Percentiles rank a stretch among this genome's conserved stretches.
These are phyloP conservation scores for Coffea canephora DNA, from an alignment of 257 asterid genomes.

Conservation along the genomic window DNA sequence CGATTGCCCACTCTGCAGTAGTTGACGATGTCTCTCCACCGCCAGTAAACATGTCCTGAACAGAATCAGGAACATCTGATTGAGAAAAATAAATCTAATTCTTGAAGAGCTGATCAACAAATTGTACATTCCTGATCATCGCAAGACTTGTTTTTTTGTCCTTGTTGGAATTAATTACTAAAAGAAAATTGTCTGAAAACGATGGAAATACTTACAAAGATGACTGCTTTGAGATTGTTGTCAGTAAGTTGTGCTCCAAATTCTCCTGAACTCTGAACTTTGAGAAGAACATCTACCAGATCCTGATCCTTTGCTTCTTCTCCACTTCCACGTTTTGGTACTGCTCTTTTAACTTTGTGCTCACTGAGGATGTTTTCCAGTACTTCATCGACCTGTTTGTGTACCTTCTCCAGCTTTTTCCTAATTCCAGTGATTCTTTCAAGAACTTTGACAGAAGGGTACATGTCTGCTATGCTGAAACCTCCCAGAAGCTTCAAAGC, in stretches of 20 bases:
- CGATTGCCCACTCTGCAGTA: constrained; percentile 25
- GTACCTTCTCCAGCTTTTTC: neutral
- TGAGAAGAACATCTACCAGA: neutral
- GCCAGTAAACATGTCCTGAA: neutral
- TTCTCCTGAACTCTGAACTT: constrained; percentile 2
- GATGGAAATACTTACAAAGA: neutral
- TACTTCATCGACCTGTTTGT: neutral
- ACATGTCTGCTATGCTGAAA: constrained; percentile 1
- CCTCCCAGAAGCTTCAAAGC: neutral
- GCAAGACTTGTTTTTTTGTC: too few species aligned
- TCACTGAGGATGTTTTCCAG: neutral
- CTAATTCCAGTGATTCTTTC: constrained; percentile 4
- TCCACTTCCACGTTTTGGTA: neutral
- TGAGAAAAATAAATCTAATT: too few species aligned
- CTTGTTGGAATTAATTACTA: too few species aligned
- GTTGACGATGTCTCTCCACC: constrained; percentile 15
- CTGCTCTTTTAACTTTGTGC: neutral
- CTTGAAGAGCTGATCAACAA: too few species aligned
- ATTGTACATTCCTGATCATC: too few species aligned
- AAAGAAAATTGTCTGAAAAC: too few species aligned
- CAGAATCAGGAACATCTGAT: neutral
- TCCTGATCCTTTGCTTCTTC: neutral
- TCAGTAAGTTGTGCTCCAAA: constrained; percentile 4
- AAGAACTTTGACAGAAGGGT: constrained; percentile 8
- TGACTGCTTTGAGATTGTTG: neutral